These are phyloP conservation scores for Alectoria sarmentosa DNA, from an alignment of 495 filamentous ascomycete genomes.

Conservation along the genomic window DNA sequence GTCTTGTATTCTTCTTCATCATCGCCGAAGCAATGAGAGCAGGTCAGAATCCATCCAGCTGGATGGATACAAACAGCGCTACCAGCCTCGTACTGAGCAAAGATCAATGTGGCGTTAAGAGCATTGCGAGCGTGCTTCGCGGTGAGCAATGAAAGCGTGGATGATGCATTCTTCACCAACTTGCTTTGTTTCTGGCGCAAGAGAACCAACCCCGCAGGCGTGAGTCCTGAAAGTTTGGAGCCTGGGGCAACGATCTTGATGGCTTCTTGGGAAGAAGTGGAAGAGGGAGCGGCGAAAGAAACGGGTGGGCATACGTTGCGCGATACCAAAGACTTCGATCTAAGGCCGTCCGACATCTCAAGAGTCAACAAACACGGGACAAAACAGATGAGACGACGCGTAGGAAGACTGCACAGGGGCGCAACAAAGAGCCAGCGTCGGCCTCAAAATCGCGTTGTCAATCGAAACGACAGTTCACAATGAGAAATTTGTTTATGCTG, in stretches of 20 bases:
- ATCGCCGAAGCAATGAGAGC: conserved; percentile 42
- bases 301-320: no score
- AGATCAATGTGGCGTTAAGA: conserved; percentile 38
- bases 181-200: conserved; percentile 24
- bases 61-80: conserved; percentile 41
- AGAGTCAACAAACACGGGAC: no score
- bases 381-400: no score
- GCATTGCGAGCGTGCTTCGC: conserved; percentile 16
- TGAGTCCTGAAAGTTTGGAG: conserved; percentile 14
- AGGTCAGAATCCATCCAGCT: conserved; percentile 39
- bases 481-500: no score
- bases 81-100: conserved; percentile 42
- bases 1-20: conserved; percentile 25
- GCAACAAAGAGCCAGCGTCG: no score
- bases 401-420: no score
- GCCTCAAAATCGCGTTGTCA: no score
- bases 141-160: conserved; percentile 5
- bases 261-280: not conserved
- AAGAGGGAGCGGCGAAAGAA: not conserved
- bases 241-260: not conserved
- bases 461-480: no score
- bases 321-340: no score
- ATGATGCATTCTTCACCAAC: conserved; percentile 11
- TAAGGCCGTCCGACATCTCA: no score
- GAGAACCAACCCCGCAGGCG: conserved; percentile 14